Conservation (phyloP, 331 rosid genomes). For the Quercus lobata region DNA sequence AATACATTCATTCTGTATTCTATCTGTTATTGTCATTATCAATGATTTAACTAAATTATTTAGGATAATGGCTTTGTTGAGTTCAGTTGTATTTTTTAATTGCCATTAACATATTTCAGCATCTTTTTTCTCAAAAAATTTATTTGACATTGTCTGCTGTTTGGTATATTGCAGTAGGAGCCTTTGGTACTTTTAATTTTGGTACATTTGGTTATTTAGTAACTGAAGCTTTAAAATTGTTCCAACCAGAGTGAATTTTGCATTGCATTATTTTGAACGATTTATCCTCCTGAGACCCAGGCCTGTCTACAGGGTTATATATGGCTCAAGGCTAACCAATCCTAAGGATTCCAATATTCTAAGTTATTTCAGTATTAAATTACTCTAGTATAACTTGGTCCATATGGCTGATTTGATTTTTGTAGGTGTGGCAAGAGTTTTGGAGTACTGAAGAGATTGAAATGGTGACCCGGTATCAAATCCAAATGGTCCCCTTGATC, state of each 20-base stretch:
- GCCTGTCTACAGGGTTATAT: background rate
- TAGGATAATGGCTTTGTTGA: background rate
- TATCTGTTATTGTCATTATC: background rate
- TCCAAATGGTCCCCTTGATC: slow-evolving; percentile 88
- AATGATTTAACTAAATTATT: background rate
- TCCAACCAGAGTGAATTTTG: background rate
- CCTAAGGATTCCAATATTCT: background rate
- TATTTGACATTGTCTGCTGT: background rate
- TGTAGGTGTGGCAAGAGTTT: slow-evolving; percentile 98
- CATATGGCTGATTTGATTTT: slow-evolving; percentile 15
- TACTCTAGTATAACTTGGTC: slow-evolving; percentile 13
- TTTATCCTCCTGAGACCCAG: too few species aligned
- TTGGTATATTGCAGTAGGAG: background rate
- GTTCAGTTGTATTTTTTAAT: background rate
- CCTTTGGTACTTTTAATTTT: background rate
- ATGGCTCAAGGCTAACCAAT: background rate
- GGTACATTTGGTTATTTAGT: background rate
- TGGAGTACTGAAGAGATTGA: slow-evolving; percentile 98
- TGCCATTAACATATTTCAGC: background rate
- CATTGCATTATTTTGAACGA: background rate
- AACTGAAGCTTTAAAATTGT: background rate
- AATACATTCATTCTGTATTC: background rate
- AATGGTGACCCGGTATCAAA: slow-evolving; percentile 60
- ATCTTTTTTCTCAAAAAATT: background rate
- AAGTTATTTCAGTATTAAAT: background rate